Conservation (phyloP, 306 rosid genomes). For the Notholithocarpus densiflorus region DNA sequence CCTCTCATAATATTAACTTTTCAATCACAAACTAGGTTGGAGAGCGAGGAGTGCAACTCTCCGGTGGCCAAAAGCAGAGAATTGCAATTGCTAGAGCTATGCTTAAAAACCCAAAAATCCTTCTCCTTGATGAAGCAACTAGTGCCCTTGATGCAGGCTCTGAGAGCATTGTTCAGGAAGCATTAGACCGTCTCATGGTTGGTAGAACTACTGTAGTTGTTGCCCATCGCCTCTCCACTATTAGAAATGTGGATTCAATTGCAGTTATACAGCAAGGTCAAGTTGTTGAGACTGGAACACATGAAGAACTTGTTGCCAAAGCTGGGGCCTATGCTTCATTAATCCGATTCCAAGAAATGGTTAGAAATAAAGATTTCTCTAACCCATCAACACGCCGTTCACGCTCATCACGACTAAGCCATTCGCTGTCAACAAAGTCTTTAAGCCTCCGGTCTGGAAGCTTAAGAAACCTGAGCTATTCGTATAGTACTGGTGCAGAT, state of each 20-base stretch:
- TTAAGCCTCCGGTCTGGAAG: constrained; percentile 92
- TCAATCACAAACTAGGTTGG: constrained; percentile 58
- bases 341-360: constrained; percentile 95
- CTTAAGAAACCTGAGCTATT: constrained; percentile 85
- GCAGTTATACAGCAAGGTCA: constrained; percentile 95
- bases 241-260: constrained; percentile 82
- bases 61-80: constrained; percentile 97
- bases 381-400: constrained; percentile 85
- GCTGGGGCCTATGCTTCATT: constrained; percentile 83
- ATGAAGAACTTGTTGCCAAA: constrained; percentile 80
- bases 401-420: constrained; percentile 85
- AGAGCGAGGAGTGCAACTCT: constrained; percentile 92
- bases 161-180: constrained; percentile 97
- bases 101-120: constrained; percentile 91
- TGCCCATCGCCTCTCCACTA: constrained; percentile 90
- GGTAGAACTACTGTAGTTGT: constrained; percentile 94
- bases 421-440: constrained; percentile 87
- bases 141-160: constrained; percentile 97
- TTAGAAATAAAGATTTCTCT: constrained; percentile 73
- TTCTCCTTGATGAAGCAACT: constrained; percentile 95
- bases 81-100: constrained; percentile 98
- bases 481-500: constrained; percentile 91
- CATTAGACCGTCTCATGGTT: constrained; percentile 90
- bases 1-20: constrained; percentile 1
- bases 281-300: constrained; percentile 97